Conservation (phyloP, 768 basidiomycete genomes). For the Tylopilus felleus region DNA sequence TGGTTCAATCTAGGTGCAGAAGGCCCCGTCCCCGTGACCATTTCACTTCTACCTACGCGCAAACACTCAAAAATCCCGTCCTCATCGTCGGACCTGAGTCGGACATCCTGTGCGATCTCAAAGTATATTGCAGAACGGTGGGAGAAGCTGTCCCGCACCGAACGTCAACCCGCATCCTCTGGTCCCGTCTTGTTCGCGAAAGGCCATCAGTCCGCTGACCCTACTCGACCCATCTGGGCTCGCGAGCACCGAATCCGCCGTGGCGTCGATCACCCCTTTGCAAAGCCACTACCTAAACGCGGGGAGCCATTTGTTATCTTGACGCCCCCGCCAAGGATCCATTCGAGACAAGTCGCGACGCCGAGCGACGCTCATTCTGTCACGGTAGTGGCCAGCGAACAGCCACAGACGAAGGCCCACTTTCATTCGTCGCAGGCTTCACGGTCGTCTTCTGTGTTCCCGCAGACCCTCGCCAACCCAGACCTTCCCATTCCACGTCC, state of each 20-base stretch:
- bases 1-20: slow-evolving; percentile 48
- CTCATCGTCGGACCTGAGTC: slow-evolving; percentile 8
- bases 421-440: slow-evolving; percentile 15
- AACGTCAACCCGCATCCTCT: slow-evolving; percentile 16
- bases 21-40: not conserved
- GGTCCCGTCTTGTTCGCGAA: slow-evolving; percentile 18
- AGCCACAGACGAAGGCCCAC: slow-evolving; percentile 14
- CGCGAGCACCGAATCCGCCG: slow-evolving; percentile 40
- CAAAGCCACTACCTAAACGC: slow-evolving; percentile 22
- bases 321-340: slow-evolving; percentile 32
- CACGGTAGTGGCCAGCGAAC: slow-evolving; percentile 20
- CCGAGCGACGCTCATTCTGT: slow-evolving; percentile 34
- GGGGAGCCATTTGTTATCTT: slow-evolving; percentile 22
- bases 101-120: slow-evolving; percentile 22
- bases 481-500: slow-evolving; percentile 58
- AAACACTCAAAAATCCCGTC: slow-evolving; percentile 8
- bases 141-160: slow-evolving; percentile 26
- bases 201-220: slow-evolving; percentile 21
- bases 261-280: slow-evolving; percentile 57
- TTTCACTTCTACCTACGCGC: slow-evolving; percentile 6
- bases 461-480: slow-evolving; percentile 40
- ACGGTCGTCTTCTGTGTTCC: slow-evolving; percentile 33
- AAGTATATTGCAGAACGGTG: slow-evolving; percentile 32
- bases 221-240: slow-evolving; percentile 49
- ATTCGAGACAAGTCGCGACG: slow-evolving; percentile 18